Conservation (phyloP, 345 rosid species). For the Eucalyptus shirleyi region DNA sequence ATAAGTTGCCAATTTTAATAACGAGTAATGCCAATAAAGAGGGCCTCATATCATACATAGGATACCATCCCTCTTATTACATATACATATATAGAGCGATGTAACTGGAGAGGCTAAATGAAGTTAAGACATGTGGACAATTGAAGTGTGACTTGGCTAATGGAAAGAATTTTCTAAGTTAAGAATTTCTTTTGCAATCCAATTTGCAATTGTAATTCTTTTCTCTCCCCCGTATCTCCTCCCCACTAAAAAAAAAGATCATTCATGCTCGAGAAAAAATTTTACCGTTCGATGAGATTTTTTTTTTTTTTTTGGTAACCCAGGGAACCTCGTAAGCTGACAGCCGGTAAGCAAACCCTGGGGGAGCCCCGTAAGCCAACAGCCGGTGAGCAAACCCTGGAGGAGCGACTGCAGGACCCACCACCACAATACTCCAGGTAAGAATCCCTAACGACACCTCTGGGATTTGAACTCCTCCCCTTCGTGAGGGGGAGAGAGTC, state of each 20-base stretch:
- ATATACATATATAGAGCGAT: not conserved
- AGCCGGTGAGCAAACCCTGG: too few species aligned
- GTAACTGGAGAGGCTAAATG: not conserved
- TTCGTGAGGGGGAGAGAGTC: too few species aligned
- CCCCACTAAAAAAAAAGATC: too few species aligned
- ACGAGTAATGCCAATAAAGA: not conserved
- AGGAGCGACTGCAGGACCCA: too few species aligned
- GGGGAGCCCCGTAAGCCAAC: too few species aligned
- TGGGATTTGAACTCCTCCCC: too few species aligned
- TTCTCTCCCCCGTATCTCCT: not conserved
- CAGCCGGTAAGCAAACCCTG: too few species aligned
- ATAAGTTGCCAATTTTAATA: not conserved
- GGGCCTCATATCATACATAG: not conserved
- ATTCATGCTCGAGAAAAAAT: rapidly evolving
- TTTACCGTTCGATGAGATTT: not conserved
- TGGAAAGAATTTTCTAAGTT: not conserved
- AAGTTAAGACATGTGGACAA: not conserved
- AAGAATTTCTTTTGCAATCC: not conserved
- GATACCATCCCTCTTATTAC: not conserved
- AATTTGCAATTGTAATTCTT: not conserved
- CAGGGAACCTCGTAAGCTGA: too few species aligned
- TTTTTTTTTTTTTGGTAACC: not conserved
- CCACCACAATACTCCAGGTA: too few species aligned
- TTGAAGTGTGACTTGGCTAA: not conserved
- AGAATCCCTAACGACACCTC: too few species aligned